Conservation (phyloP, 805 yeast species). For the Barnettozyma salicaria region DNA sequence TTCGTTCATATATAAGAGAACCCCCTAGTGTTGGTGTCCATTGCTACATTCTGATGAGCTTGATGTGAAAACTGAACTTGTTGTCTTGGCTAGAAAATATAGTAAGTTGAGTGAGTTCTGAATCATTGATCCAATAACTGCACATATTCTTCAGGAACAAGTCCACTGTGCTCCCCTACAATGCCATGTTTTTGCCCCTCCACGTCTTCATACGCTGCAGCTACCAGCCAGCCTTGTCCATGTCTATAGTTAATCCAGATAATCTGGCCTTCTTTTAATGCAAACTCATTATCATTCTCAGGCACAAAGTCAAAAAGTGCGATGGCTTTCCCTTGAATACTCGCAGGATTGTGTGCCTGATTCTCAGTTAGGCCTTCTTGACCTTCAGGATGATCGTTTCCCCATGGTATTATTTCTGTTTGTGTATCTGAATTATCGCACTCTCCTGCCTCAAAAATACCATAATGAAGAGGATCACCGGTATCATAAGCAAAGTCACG, state of each 20-base stretch:
- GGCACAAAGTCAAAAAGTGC: conserved; percentile 88
- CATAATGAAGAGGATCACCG: conserved; percentile 66
- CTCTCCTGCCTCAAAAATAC: conserved; percentile 34
- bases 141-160: conserved; percentile 94
- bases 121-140: conserved; percentile 32
- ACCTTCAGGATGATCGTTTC: conserved; percentile 18
- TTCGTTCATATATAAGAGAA: too few species aligned
- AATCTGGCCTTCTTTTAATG: conserved; percentile 70
- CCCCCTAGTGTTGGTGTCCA: neutral
- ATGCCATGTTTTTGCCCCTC: conserved; percentile 56
- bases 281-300: conserved; percentile 90
- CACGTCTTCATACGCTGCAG: conserved; percentile 31
- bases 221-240: conserved; percentile 99
- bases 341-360: conserved; percentile 11
- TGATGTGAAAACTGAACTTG: neutral
- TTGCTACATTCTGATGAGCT: neutral
- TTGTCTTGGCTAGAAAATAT: too few species aligned
- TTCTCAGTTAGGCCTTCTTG: conserved; percentile 18
- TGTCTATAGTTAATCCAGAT: conserved; percentile 85
- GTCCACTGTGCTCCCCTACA: conserved; percentile 48
- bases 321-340: conserved; percentile 56
- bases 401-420: conserved; percentile 7
- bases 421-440: conserved; percentile 17
- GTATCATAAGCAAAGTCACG: conserved; percentile 80
- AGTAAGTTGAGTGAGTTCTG: conserved; percentile 2